These are phyloP conservation scores for Beta vulgaris DNA, from an alignment of 148 eudicot genomes.

Conservation along the genomic window DNA sequence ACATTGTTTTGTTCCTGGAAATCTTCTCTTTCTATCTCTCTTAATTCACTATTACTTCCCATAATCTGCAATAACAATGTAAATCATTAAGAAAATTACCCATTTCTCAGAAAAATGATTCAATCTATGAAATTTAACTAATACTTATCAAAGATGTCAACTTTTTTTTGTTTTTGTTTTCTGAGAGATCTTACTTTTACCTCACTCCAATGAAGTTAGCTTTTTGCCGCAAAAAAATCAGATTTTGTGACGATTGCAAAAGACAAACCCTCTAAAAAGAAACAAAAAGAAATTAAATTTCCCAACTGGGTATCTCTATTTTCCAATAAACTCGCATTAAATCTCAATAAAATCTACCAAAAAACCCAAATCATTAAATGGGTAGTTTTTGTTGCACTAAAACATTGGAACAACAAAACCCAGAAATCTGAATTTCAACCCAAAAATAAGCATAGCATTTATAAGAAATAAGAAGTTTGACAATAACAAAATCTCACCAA, in stretches of 20 bases:
- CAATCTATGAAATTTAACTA: too few relatives aligned
- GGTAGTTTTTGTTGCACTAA: background rate
- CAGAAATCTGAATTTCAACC: background rate
- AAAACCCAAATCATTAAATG: background rate
- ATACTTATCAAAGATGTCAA: too few relatives aligned
- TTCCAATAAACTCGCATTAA: background rate
- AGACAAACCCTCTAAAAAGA: too few relatives aligned
- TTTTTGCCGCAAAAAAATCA: slow-evolving; percentile 8
- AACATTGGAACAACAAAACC: background rate
- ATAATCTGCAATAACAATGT: background rate
- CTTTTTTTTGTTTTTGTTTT: too few relatives aligned
- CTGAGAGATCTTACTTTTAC: slow-evolving; percentile 8
- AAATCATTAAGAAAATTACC: too few relatives aligned
- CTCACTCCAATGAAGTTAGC: background rate
- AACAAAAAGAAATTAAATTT: too few relatives aligned
- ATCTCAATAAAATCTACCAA: background rate
- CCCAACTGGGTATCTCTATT: slow-evolving; percentile 14
- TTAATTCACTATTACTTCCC: slow-evolving; percentile 21
- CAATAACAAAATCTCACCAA: background rate
- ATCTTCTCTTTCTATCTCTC: slow-evolving; percentile 20
- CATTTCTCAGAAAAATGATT: too few relatives aligned
- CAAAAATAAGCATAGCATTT: background rate
- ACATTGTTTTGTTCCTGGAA: slow-evolving; percentile 21
- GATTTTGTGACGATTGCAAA: slow-evolving; percentile 17
- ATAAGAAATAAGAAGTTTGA: slow-evolving; percentile 5